Evolutionary conservation across 768 basidiomycete species (phyloP).

Genomic region (Amanita brunnescens): DNA sequence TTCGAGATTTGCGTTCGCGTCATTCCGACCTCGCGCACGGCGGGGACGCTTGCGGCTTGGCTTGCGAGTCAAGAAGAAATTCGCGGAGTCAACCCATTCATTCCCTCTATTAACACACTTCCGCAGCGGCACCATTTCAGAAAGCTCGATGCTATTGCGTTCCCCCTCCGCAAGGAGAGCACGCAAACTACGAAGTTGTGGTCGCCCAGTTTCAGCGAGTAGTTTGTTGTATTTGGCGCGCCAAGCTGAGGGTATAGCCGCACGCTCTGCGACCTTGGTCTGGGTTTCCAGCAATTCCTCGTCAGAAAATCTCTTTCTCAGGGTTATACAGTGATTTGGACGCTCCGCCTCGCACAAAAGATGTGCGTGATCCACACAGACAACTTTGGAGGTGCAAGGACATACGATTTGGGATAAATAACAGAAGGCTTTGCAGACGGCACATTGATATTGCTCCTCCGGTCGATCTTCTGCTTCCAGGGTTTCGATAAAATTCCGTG

Average conservation of each 20-base stretch:
- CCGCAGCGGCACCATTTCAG: conserved; percentile 62
- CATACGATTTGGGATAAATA: conserved; percentile 92
- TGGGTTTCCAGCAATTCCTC: conserved; percentile 64
- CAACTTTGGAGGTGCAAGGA: conserved; percentile 65
- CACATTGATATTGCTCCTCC: conserved; percentile 96
- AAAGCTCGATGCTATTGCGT: conserved; percentile 66
- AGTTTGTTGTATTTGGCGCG: conserved; percentile 56
- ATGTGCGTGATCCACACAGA: conserved; percentile 79
- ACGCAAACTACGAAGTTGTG: conserved; percentile 67
- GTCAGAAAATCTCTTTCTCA: conserved; percentile 80
- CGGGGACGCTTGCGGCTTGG: conserved; percentile 72
- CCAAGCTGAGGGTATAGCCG: conserved; percentile 71
- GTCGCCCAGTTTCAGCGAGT: conserved; percentile 60
- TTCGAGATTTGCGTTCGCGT: conserved; percentile 19
- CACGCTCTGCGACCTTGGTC: conserved; percentile 58
- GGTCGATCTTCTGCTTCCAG: conserved; percentile 73
- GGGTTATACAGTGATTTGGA: conserved; percentile 34
- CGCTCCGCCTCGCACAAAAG: conserved; percentile 56
- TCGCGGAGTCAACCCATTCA: conserved; percentile 84
- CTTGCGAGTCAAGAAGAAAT: conserved; percentile 70
- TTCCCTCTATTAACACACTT: conserved; percentile 76
- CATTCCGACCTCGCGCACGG: conserved; percentile 48
- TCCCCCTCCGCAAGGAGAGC: conserved; percentile 86
- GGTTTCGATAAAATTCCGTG: conserved; percentile 52
- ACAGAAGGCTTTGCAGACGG: conserved; percentile 86